Percentiles rank a stretch among this genome's conserved stretches.
Evolutionary conservation across 1,284 basidiomycete genomes (phyloP).

Genomic region (Apiotrichum mycotoxinovorans): DNA sequence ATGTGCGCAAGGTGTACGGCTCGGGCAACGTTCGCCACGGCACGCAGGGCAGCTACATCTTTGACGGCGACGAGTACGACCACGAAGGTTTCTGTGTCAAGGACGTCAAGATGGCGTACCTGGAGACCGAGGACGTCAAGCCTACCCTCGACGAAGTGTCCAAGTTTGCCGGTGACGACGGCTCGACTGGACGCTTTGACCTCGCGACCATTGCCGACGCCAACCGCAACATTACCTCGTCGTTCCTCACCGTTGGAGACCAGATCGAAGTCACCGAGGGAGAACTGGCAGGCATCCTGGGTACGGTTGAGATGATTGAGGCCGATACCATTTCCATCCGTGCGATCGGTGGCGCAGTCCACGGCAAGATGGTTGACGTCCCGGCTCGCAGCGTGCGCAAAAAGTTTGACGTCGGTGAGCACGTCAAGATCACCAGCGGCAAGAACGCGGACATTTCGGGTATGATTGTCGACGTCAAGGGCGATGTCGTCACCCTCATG

Average conservation of each 20-base stretch:
- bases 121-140: slow-evolving; percentile 85
- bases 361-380: slow-evolving; percentile 71
- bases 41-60: slow-evolving; percentile 66
- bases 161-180: slow-evolving; percentile 64
- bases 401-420: slow-evolving; percentile 93
- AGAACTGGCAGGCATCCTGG: slow-evolving; percentile 88
- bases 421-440: slow-evolving; percentile 96
- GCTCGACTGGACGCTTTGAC: slow-evolving; percentile 37
- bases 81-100: slow-evolving; percentile 94
- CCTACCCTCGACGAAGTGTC: slow-evolving; percentile 96
- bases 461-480: slow-evolving; percentile 86
- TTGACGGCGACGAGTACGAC: slow-evolving; percentile 83
- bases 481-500: slow-evolving; percentile 90
- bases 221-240: slow-evolving; percentile 53
- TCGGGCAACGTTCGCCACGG: slow-evolving; percentile 65
- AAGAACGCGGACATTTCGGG: slow-evolving; percentile 94
- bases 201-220: slow-evolving; percentile 47
- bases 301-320: slow-evolving; percentile 82
- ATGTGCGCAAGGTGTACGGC: slow-evolving; percentile 83
- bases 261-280: slow-evolving; percentile 97
- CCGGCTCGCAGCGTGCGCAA: slow-evolving; percentile 87
- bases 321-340: slow-evolving; percentile 84
- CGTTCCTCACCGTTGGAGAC: slow-evolving; percentile 93
- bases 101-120: slow-evolving; percentile 78
- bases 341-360: slow-evolving; percentile 58